Evolutionary conservation across 2,329 filamentous ascomycete species (phyloP).

Genomic region (Phyllosticta paracitricarpa): DNA sequence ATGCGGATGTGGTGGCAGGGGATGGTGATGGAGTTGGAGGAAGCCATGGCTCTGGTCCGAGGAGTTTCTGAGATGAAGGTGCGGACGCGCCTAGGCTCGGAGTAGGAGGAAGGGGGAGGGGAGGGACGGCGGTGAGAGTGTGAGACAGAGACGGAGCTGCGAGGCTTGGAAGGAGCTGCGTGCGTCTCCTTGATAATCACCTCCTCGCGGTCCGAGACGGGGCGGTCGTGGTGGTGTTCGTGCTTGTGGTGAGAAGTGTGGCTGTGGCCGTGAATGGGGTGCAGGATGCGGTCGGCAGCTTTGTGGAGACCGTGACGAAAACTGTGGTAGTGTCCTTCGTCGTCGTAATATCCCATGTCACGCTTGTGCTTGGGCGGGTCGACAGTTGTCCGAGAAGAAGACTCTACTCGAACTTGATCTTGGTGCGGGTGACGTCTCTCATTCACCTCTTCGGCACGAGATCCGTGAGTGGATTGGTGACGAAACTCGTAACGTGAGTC

Average conservation of each 20-base stretch:
- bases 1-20: constrained; percentile 99
- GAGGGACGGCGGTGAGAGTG: constrained; percentile 25
- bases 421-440: constrained; percentile 30
- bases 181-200: constrained; percentile 37
- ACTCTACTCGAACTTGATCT: constrained; percentile 42
- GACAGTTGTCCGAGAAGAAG: constrained; percentile 38
- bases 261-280: constrained; percentile 48
- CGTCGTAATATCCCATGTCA: constrained; percentile 75
- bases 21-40: constrained; percentile 89
- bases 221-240: constrained; percentile 27
- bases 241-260: constrained; percentile 42
- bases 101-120: constrained; percentile 11
- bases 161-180: constrained; percentile 24
- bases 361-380: constrained; percentile 41
- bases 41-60: constrained; percentile 31
- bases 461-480: constrained; percentile 20
- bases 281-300: constrained; percentile 54
- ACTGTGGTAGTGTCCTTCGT: constrained; percentile 65
- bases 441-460: constrained; percentile 28
- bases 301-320: constrained; percentile 62
- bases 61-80: neutral
- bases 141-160: constrained; percentile 15
- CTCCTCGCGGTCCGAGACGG: constrained; percentile 32
- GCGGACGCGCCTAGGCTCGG: constrained; percentile 17
- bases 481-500: constrained; percentile 19